A percentile compares a stretch with the other conserved stretches of the same genome.
These are phyloP conservation scores for Panicum miliaceum DNA, from an alignment of 176 grass and related monocot species.

Conservation along the genomic window DNA sequence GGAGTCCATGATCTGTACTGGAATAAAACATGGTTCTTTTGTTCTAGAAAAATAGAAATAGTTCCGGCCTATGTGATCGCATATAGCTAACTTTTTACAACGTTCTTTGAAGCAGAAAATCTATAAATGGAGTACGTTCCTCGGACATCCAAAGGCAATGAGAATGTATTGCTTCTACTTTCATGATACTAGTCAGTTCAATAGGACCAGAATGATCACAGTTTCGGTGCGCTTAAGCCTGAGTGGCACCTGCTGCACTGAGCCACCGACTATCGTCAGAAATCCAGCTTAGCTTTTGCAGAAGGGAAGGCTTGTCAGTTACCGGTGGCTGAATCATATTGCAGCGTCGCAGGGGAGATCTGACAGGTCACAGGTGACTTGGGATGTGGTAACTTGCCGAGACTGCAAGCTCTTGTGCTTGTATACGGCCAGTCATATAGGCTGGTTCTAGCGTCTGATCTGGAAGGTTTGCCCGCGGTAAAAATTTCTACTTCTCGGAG, in stretches of 20 bases:
- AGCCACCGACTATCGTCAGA: background rate
- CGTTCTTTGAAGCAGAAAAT: too few species aligned
- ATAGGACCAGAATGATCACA: background rate
- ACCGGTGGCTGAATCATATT: background rate
- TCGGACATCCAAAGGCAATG: too few species aligned
- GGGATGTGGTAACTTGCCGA: background rate
- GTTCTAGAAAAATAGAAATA: too few species aligned
- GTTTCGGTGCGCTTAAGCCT: background rate
- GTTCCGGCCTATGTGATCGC: too few species aligned
- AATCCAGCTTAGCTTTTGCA: constrained; percentile 9
- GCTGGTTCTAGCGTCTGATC: background rate
- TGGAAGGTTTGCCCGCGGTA: background rate
- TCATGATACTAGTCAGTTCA: too few species aligned
- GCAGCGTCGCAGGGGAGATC: background rate
- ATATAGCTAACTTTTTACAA: too few species aligned
- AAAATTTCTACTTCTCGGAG: background rate
- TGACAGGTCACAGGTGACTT: constrained; percentile 11
- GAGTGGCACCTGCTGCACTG: background rate
- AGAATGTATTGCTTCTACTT: too few species aligned
- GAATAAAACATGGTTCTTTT: too few species aligned
- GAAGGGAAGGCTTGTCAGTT: background rate
- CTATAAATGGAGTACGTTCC: too few species aligned
- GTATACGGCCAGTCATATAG: too few species aligned
- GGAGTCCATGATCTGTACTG: too few species aligned
- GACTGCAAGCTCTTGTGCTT: too few species aligned